Evolutionary conservation across 2,329 filamentous ascomycete species (phyloP).

Genomic region (Albifimbria verrucaria): DNA sequence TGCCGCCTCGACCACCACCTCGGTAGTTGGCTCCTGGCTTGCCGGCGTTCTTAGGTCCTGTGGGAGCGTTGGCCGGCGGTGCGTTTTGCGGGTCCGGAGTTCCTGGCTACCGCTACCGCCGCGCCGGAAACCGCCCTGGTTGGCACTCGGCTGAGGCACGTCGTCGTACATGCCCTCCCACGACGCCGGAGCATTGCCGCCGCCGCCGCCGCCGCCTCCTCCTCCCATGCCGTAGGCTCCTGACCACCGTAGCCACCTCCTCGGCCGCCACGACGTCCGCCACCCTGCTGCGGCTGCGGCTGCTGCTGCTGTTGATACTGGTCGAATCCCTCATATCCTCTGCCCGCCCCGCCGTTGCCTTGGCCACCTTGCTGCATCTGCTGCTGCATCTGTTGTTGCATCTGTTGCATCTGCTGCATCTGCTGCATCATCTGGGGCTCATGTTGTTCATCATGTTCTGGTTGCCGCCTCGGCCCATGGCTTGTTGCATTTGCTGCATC

Average conservation of each 20-base stretch:
- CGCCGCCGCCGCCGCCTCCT: constrained; percentile 33
- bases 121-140: constrained; percentile 38
- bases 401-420: constrained; percentile 45
- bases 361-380: constrained; percentile 31
- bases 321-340: constrained; percentile 26
- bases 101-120: constrained; percentile 39
- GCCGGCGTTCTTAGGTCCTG: constrained; percentile 92
- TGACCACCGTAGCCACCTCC: constrained; percentile 23
- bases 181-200: constrained; percentile 67
- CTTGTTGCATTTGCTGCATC: constrained; percentile 67
- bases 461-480: constrained; percentile 42
- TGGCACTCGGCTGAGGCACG: constrained; percentile 75
- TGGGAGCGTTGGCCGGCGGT: constrained; percentile 66
- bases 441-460: constrained; percentile 33
- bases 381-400: constrained; percentile 40
- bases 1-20: constrained; percentile 76
- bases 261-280: constrained; percentile 27
- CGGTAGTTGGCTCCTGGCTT: constrained; percentile 90
- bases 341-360: constrained; percentile 21
- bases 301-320: constrained; percentile 48
- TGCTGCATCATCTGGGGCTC: constrained; percentile 57
- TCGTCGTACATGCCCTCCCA: constrained; percentile 99
- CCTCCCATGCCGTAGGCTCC: constrained; percentile 30
- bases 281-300: constrained; percentile 29
- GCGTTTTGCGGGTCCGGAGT: constrained; percentile 42